These are phyloP conservation scores for Fusarium chlamydosporum DNA, from an alignment of 2,329 filamentous ascomycete species.

Conservation along the genomic window DNA sequence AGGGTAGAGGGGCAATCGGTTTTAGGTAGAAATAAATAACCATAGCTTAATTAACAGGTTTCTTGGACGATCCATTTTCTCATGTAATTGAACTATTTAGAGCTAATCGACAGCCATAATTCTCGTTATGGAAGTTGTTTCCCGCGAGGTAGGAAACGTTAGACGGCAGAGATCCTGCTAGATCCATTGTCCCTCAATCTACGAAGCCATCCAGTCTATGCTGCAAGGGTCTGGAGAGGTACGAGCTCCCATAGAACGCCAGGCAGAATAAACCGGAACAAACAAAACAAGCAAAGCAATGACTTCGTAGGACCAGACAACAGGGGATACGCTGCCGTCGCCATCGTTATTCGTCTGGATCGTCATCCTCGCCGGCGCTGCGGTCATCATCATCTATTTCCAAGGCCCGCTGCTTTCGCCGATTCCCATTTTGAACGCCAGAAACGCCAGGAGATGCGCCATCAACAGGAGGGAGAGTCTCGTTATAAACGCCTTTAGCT, in stretches of 20 bases:
- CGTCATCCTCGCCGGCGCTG: slow-evolving; percentile 73
- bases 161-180: slow-evolving; percentile 74
- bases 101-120: slow-evolving; percentile 45
- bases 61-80: slow-evolving; percentile 29
- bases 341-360: slow-evolving; percentile 73
- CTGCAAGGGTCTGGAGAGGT: slow-evolving; percentile 6
- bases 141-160: slow-evolving; percentile 58
- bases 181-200: slow-evolving; percentile 72
- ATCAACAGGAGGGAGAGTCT: slow-evolving; percentile 53
- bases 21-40: slow-evolving; percentile 9
- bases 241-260: slow-evolving; percentile 2
- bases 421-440: slow-evolving; percentile 64
- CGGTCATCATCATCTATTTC: slow-evolving; percentile 61
- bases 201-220: slow-evolving; percentile 50
- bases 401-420: slow-evolving; percentile 51
- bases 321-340: slow-evolving; percentile 75
- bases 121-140: slow-evolving; percentile 46
- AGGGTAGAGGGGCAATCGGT: neutral
- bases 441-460: slow-evolving; percentile 62
- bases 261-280: slow-evolving; percentile 21
- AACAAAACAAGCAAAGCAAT: slow-evolving; percentile 18
- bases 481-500: slow-evolving; percentile 63
- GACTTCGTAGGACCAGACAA: slow-evolving; percentile 70
- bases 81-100: slow-evolving; percentile 37
- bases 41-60: slow-evolving; percentile 8